Base-by-base conservation (phyloP, 1,284 basidiomycete genomes). In the Chalciporus sp. region DNA sequence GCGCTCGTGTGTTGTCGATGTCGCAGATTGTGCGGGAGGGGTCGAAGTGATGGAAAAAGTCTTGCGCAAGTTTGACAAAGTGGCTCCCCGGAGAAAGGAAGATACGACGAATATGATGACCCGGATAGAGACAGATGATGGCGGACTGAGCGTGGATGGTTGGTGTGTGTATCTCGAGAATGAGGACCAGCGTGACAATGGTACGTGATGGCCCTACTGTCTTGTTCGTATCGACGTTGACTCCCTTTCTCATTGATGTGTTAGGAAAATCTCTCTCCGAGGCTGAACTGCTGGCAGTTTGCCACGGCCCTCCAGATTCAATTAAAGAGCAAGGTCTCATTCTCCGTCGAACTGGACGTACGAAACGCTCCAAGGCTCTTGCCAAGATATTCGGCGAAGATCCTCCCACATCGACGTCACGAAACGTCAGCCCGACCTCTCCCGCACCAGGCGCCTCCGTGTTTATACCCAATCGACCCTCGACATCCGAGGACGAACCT, bases 21-120 rank as follows among this genome's bases (percentile, higher is more conserved):
- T 94, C 11, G 81, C 84, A 2, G 84, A 88, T 44, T 94, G 90
- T 63, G 77, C 78, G 1, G 86, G 86, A 35, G 94, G 92, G 4
- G 80, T 89, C 1, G 93, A 97, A 62, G 83, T 97, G 1, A 77
- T 97, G 47, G 90, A 93, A 61, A 85, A 87, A 60, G 94, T 92
- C 0, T 74, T 98, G 56, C 90, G 84, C 68, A 98, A 98, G 71
- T 91, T 95, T 63, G 85, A 85, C 48, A 95, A 94, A 70, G 76
- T 85, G 23, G 75, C 76, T 27, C 58, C 72, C 4, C 80, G 78
- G 62, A 76, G 69, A 55, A 74, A 79, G 39, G 79, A 80, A 6
- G 77, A 64, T 5, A 1, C 78, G 3, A 79, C 80, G 41, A 75
- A 75, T 33, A 68, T 70, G 49, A 66, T 75, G 50, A 83, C 81